Percentiles rank a stretch among this genome's conserved stretches.
These are phyloP conservation scores for Dillenia turbinata DNA, from an alignment of 164 flowering plant species.

Conservation along the genomic window DNA sequence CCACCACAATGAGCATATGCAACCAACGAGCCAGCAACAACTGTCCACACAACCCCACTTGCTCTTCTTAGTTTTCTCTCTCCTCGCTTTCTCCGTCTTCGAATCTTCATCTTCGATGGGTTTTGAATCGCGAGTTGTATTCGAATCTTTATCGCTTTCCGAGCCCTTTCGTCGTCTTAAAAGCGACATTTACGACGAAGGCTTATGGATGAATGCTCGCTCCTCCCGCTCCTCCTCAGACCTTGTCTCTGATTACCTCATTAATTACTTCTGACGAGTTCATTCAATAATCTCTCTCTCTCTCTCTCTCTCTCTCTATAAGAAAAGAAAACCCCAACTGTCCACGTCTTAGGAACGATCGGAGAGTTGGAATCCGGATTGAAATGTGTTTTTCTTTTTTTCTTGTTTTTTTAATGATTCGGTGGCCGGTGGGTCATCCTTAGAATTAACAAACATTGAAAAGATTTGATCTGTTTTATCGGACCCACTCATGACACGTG, in stretches of 20 bases:
- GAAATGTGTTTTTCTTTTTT: too few relatives aligned
- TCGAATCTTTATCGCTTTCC: conserved; percentile 10
- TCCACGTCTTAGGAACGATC: background rate
- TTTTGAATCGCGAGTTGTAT: conserved; percentile 7
- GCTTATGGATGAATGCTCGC: background rate
- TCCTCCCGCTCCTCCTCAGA: background rate
- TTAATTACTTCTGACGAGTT: background rate
- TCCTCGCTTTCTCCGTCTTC: background rate
- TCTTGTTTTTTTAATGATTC: too few relatives aligned
- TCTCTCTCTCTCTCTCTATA: background rate
- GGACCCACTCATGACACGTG: too few relatives aligned
- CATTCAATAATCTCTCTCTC: background rate
- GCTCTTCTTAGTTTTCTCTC: conserved; percentile 3
- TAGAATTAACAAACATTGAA: too few relatives aligned
- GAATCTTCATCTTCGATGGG: conserved; percentile 9
- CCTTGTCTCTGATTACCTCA: background rate
- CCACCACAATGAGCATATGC: conserved; percentile 61
- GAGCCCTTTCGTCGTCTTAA: conserved; percentile 38
- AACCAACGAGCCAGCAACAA: conserved; percentile 66
- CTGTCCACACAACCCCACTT: conserved; percentile 45
- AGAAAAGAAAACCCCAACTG: background rate
- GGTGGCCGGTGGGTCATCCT: too few relatives aligned
- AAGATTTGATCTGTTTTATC: too few relatives aligned
- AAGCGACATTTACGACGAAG: conserved; percentile 14
- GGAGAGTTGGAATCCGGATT: background rate